Base-by-base conservation (phyloP, 495 filamentous ascomycete genomes). In the Aspergillus kassunensis region DNA sequence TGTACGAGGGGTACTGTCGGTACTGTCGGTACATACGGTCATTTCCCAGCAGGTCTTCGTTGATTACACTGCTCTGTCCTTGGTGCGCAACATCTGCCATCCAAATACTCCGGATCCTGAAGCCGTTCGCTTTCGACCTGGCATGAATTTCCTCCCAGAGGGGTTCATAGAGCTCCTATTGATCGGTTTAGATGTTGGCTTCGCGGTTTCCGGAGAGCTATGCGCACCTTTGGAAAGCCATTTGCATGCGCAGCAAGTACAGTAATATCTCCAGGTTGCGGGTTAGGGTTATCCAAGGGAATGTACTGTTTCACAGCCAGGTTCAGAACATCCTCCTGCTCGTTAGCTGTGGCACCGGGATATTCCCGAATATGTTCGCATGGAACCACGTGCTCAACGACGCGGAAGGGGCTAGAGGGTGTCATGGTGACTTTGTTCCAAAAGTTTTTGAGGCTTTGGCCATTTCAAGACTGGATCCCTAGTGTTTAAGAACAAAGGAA, bases 181-280 rank as follows among this genome's bases (percentile, higher is more conserved):
- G 23, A 12, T 4, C 0, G 3, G 30, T 33, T 33, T 29, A 6
- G 27, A 6, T 29, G 6, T 29, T 29, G 6, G 5, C 5, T 11
- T 29, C 27, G 27, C 37, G 11, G 9, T 11, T 2, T 11, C 18
- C 19, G n/a, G n/a, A n/a, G n/a, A 9, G 9, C 9, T 27, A 4
- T 4, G 29, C 61, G 45, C 62, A 86, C 86, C 74, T 96, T 96
- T n/a, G 87, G 85, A 58, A 95, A 92, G 43, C 87, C 90, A 70
- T 92, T 95, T 10, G 89, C 91, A 67, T 92, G 88, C 10, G 88
- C 83, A 16, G 78, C 89, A 49, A 96, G 80, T 58, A 96, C 86
- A 27, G 89, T 95, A 6, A 95, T 68, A 68, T 93, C 90, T 6
- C 88, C 88, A 0, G 77, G 77, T 50, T 81, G 71, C 0, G 86